Base-by-base conservation (phyloP, 805 yeast genomes). In the Cyberlindnera euphorbiae region DNA sequence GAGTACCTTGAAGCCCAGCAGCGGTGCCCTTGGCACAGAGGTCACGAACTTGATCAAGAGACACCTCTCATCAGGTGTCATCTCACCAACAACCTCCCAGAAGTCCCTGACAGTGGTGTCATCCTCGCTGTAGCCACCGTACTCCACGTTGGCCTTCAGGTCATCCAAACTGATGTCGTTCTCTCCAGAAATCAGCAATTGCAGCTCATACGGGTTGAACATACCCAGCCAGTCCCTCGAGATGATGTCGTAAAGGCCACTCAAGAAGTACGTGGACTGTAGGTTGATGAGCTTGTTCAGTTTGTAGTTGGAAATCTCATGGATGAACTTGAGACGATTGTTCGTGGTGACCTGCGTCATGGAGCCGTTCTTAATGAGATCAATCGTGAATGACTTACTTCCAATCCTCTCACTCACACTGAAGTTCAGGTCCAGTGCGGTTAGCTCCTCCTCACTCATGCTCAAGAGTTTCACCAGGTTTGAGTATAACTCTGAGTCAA, bases 1-100 rank as follows among this genome's bases (percentile, higher is more conserved):
- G 31, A 87, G 65, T 4, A 79, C 75, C 11, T 72, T 67, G 55
- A 93, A 90, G 0, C 98, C 98, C 17, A 86, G 67, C 27, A 93
- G 64, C 1, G 98, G 98, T 0, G 95, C 96, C 41, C 89, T 72
- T 1, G 96, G 81, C 2, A 87, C 95, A 0, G 96, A 83, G 0
- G 97, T 93, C 18, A 86, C 96, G 63, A 90, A 93, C 55, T 85
- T 85, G 18, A 93, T 60, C 38, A 93, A 71, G 33, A 74, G 72
- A 15, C 76, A 67, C 43, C 77, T 67, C 38, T 87, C 85, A n/a
- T 69, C 71, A 3, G 72, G 63, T 2, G 67, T 55, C 69, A 87
- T 73, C 41, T 85, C 95, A 4, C 64, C 65, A 6, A 93, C 66
- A 6, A 87, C 77, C 40, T 79, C 77, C 89, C 96, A 88, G 46